Conservation (phyloP, 805 yeast genomes). For the Pichia nanzhaoensis region DNA sequence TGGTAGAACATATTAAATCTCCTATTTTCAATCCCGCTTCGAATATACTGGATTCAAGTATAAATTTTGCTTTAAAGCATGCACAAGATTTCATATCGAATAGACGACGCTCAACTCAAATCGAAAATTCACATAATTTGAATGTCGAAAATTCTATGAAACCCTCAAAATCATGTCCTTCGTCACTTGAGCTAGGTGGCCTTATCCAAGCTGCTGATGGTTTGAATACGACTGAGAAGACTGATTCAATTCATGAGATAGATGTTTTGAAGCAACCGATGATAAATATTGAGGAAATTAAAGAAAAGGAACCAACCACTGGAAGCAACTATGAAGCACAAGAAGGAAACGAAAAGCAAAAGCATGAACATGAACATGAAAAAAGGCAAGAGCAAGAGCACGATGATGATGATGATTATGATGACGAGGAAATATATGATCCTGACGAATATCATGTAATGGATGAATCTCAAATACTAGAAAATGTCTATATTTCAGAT, state of each 20-base stretch:
- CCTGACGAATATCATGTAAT: slow-evolving; percentile 21
- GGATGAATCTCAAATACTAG: slow-evolving; percentile 33
- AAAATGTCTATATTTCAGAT: slow-evolving; percentile 25
- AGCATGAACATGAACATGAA: too few species aligned
- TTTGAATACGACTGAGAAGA: background rate
- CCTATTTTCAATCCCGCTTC: slow-evolving; percentile 13
- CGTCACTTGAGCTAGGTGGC: background rate
- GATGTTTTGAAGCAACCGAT: too few species aligned
- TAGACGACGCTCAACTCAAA: background rate
- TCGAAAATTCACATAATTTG: background rate
- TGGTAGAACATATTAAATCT: slow-evolving; percentile 15
- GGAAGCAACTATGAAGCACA: background rate
- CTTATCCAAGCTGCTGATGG: background rate
- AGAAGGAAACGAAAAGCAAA: background rate
- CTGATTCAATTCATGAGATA: too few species aligned
- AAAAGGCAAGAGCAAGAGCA: too few species aligned
- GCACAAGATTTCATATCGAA: slow-evolving; percentile 1
- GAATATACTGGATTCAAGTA: slow-evolving; percentile 9
- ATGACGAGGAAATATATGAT: slow-evolving; percentile 13
- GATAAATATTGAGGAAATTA: too few species aligned
- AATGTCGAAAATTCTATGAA: background rate
- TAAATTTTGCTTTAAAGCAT: slow-evolving; percentile 3
- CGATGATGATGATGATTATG: too few species aligned
- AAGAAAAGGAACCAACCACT: too few species aligned
- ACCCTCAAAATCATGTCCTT: background rate